phyloP scores from a whole-genome alignment of 495 filamentous ascomycete species.

The Hypoxylon cercidicola region DNA sequence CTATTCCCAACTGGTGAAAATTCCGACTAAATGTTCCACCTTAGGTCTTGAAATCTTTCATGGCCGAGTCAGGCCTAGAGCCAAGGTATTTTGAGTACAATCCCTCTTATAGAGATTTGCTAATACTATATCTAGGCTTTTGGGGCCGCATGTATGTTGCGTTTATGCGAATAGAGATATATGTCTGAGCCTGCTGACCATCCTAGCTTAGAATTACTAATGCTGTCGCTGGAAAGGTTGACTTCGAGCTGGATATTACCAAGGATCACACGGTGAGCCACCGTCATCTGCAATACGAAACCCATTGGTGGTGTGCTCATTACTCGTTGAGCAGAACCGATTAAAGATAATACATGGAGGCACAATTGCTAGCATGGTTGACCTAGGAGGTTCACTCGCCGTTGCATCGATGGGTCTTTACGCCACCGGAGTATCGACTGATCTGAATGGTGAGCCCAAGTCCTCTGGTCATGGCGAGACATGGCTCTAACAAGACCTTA shows the following conservation, averaged over 20 bases:
- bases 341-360: slow-evolving; percentile 92
- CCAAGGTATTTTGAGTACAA: slow-evolving; percentile 70
- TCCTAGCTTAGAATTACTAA: slow-evolving; percentile 77
- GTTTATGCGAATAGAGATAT: neutral
- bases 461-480: neutral
- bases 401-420: slow-evolving; percentile 90
- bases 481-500: slow-evolving; percentile 45
- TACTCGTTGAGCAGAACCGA: slow-evolving; percentile 71
- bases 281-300: neutral
- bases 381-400: slow-evolving; percentile 91
- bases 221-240: slow-evolving; percentile 80
- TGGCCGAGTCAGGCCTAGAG: slow-evolving; percentile 84
- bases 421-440: slow-evolving; percentile 91
- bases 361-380: slow-evolving; percentile 95
- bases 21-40: neutral
- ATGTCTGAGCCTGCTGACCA: slow-evolving; percentile 8
- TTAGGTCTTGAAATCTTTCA: slow-evolving; percentile 84
- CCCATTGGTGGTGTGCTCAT: neutral
- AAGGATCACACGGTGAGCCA: slow-evolving; percentile 84
- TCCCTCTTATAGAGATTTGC: neutral
- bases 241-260: slow-evolving; percentile 86
- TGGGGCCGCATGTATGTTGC: slow-evolving; percentile 54
- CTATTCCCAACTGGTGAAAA: too few relatives aligned
- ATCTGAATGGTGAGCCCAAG: slow-evolving; percentile 76
- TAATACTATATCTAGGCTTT: slow-evolving; percentile 45